A percentile compares a stretch with the other conserved stretches of the same genome.
Conservation (phyloP, 345 rosid genomes). For the Ceriops decandra region DNA sequence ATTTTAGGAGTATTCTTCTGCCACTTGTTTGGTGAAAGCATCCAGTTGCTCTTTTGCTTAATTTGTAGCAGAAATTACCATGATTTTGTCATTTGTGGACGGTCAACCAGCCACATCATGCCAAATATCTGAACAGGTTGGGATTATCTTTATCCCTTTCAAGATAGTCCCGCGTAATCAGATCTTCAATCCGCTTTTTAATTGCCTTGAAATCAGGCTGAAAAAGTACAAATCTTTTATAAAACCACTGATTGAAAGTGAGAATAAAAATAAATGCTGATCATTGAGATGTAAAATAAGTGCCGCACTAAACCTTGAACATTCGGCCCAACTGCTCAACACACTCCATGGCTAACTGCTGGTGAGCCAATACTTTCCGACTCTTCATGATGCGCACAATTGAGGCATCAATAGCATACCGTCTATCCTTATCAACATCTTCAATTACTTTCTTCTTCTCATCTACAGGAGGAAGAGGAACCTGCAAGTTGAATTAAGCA, state of each 20-base stretch:
- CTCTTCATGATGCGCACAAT: conserved; percentile 51
- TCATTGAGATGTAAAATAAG: not conserved
- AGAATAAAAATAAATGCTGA: not conserved
- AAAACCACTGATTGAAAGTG: not conserved
- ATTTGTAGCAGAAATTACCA: conserved; percentile 13
- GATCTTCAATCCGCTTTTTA: conserved; percentile 38
- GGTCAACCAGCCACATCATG: conserved; percentile 24
- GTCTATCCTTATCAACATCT: conserved; percentile 41
- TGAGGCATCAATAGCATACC: conserved; percentile 40
- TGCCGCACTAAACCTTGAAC: conserved; percentile 29
- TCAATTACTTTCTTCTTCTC: conserved; percentile 36
- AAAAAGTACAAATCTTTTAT: conserved; percentile 1
- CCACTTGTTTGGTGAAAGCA: conserved; percentile 5
- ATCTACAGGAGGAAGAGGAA: conserved; percentile 37
- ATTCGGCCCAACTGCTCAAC: conserved; percentile 34
- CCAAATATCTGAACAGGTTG: conserved; percentile 25
- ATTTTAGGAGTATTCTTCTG: conserved; percentile 20
- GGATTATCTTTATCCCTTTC: conserved; percentile 41
- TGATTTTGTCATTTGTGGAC: conserved; percentile 14
- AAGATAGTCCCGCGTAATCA: conserved; percentile 35
- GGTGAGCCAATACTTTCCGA: conserved; percentile 39
- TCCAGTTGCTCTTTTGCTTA: conserved; percentile 4
- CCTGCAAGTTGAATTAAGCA: conserved; percentile 22
- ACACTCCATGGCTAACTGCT: conserved; percentile 39
- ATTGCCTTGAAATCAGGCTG: conserved; percentile 49